Evolutionary conservation across 208 protist genomes (phyloP).

Genomic region (Porcisia hertigi): DNA sequence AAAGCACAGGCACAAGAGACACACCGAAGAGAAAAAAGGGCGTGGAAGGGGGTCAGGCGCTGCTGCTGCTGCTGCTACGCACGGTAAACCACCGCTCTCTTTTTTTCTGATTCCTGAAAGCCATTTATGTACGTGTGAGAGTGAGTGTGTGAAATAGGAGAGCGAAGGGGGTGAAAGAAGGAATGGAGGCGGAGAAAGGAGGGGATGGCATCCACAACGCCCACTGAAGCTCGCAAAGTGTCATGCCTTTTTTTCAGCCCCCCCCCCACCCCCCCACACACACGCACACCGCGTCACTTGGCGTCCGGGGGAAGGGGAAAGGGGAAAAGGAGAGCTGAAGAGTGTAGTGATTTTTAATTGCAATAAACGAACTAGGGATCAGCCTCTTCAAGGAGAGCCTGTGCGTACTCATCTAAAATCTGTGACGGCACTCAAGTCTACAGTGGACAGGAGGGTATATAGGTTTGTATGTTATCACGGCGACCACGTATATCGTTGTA

Average conservation of each 20-base stretch:
- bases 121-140: neutral
- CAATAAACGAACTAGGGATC: neutral
- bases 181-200: neutral
- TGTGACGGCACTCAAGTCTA: neutral
- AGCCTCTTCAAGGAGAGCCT: neutral
- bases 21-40: neutral
- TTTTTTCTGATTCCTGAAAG: neutral
- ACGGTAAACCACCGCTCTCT: neutral
- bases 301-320: no score
- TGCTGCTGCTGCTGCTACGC: neutral
- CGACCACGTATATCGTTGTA: neutral
- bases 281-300: no score
- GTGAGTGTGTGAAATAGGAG: neutral
- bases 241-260: neutral
- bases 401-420: neutral
- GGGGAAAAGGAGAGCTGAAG: no score
- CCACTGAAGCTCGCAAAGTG: neutral
- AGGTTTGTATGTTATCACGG: neutral
- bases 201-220: neutral
- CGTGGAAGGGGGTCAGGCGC: neutral
- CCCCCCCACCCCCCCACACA: neutral
- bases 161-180: neutral
- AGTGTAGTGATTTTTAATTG: neutral
- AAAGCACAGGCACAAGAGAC: neutral
- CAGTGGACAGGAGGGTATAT: neutral